A percentile compares a stretch with the other conserved stretches of the same genome.
phyloP scores from a whole-genome alignment of 352 stramenopile species.

The Peronospora belbahrii region DNA sequence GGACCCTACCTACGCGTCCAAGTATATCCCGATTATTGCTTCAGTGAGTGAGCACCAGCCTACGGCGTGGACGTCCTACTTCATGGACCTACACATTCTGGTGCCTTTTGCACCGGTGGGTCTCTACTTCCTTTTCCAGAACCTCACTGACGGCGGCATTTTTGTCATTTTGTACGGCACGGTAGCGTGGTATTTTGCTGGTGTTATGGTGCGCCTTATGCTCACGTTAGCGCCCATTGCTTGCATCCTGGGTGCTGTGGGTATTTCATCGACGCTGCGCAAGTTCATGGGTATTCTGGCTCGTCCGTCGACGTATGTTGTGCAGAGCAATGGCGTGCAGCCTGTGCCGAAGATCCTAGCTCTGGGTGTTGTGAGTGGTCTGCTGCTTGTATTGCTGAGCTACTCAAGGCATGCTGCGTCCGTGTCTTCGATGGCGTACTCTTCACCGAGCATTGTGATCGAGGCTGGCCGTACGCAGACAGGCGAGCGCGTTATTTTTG shows the following conservation, averaged over 20 bases:
- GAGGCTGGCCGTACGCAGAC: constrained; percentile 62
- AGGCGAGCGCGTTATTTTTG: constrained; percentile 84
- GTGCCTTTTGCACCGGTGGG: constrained; percentile 88
- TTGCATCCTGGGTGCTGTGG: constrained; percentile 86
- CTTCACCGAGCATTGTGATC: constrained; percentile 89
- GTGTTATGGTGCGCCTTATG: constrained; percentile 91
- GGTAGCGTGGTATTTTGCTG: constrained; percentile 89
- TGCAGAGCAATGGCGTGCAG: constrained; percentile 48
- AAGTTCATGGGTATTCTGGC: constrained; percentile 73
- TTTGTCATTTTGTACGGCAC: constrained; percentile 92
- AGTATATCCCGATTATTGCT: constrained; percentile 93
- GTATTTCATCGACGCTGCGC: constrained; percentile 69
- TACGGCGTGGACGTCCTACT: constrained; percentile 91
- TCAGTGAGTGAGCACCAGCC: constrained; percentile 92
- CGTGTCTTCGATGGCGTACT: constrained; percentile 88
- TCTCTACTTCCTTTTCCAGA: constrained; percentile 86
- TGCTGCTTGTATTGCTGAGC: constrained; percentile 73
- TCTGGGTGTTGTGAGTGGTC: constrained; percentile 45
- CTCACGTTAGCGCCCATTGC: constrained; percentile 87
- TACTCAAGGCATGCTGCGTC: constrained; percentile 87
- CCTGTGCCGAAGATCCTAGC: constrained; percentile 52
- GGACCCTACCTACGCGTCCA: constrained; percentile 88
- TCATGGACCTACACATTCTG: constrained; percentile 89
- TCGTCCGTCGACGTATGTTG: constrained; percentile 44
- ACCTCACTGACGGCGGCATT: constrained; percentile 84